A percentile compares a stretch with the other conserved stretches of the same genome.
These are phyloP conservation scores for Eucalyptus curtisii DNA, from an alignment of 345 rosid genomes.

Conservation along the genomic window DNA sequence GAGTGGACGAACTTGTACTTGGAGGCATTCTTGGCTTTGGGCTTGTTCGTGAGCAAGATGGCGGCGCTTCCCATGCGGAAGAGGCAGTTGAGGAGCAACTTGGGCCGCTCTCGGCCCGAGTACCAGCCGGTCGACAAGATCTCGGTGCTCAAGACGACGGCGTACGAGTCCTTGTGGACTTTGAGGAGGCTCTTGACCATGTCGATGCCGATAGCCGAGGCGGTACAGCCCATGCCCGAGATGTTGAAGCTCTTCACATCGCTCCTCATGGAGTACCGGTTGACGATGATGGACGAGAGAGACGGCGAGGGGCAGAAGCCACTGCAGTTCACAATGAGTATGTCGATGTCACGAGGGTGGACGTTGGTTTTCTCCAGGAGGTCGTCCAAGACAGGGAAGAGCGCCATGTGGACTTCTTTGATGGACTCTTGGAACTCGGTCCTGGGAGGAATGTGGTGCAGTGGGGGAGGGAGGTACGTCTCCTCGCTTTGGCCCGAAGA, in stretches of 20 bases:
- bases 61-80: constrained; percentile 60
- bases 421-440: constrained; percentile 19
- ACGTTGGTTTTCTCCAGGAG: constrained; percentile 27
- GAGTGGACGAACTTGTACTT: constrained; percentile 24
- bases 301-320: constrained; percentile 52
- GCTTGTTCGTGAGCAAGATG: constrained; percentile 32
- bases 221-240: constrained; percentile 66
- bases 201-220: constrained; percentile 27
- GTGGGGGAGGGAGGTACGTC: constrained; percentile 45
- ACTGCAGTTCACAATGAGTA: constrained; percentile 39
- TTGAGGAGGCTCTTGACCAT: constrained; percentile 28
- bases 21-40: constrained; percentile 3
- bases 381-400: constrained; percentile 31
- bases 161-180: constrained; percentile 15
- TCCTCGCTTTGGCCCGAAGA: constrained; percentile 35
- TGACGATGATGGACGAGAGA: constrained; percentile 32
- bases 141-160: constrained; percentile 44
- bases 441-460: constrained; percentile 40
- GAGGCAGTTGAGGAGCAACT: constrained; percentile 36
- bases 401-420: constrained; percentile 33
- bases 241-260: constrained; percentile 35
- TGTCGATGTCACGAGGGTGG: constrained; percentile 24
- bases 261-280: constrained; percentile 25
- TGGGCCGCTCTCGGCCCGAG: constrained; percentile 28
- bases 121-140: constrained; percentile 52